Base-by-base conservation (phyloP, 2,329 filamentous ascomycete genomes). In the Trichoderma endophyticum region DNA sequence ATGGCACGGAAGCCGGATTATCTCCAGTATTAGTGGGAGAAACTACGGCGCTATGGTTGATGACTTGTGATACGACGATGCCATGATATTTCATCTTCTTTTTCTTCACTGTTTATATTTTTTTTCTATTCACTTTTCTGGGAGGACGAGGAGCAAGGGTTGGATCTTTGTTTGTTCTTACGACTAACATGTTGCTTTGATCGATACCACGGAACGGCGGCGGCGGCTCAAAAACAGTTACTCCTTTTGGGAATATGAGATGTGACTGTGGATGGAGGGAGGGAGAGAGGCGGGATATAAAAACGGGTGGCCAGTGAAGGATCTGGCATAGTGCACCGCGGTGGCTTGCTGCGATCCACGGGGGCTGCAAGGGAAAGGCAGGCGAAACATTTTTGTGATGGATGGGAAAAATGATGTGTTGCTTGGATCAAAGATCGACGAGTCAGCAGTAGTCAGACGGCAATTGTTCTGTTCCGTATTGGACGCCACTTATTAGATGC, bases 1-100 rank as follows among this genome's bases (percentile, higher is more conserved):
- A 92, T 94, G 87, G 90, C 92, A 59, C 89, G 91, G 76, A 98
- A 98, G 81, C 95, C 95, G 1, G 91, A 92, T 63, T 93, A 91
- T 76, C 86, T 67, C 1, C 64, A 67, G 18, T 67, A 67, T 43
- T 67, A 59, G 56, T 36, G 18, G 9, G 2, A 30, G 26, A 14
- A 26, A 26, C 21, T 36, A 62, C 9, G 30, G 26, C 15, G 28
- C 18, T 24, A 15, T 24, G 28, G n/a, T 7, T 28, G 28, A 21
- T 6, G n/a, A 30, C 30, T 36, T 36, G 39, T 28, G 14, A 54
- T 54, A 15, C 39, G 67, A 36, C 4, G 39, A 54, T n/a, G 39
- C 12, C 24, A 54, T 62, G 57, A 62, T 21, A 6, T 43, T 11
- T 28, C n/a, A 3, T 48, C 24, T 60, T 60, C 6, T 9, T 60